These are phyloP conservation scores for Monilinia laxa DNA, from an alignment of 2,329 filamentous ascomycete genomes.

Conservation along the genomic window DNA sequence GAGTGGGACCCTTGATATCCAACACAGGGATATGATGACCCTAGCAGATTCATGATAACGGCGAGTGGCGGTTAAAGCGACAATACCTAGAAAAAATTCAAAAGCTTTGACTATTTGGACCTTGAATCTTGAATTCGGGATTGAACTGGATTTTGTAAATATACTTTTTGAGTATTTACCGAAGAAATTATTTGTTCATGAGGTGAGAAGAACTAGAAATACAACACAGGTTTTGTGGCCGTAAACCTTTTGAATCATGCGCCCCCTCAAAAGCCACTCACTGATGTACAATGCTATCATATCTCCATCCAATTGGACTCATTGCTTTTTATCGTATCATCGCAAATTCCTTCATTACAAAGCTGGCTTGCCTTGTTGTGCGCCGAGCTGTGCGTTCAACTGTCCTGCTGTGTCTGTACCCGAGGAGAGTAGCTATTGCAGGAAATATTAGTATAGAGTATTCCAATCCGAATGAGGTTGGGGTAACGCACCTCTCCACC, in stretches of 20 bases:
- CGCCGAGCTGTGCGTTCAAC: slow-evolving; percentile 36
- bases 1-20: slow-evolving; percentile 17
- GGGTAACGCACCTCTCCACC: slow-evolving; percentile 65
- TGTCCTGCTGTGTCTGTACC: slow-evolving; percentile 31
- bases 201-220: slow-evolving; percentile 41
- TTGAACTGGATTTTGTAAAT: slow-evolving; percentile 12
- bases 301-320: slow-evolving; percentile 23
- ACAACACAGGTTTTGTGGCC: slow-evolving; percentile 36
- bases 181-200: slow-evolving; percentile 27
- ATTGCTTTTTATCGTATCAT: slow-evolving; percentile 23
- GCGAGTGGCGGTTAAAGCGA: slow-evolving; percentile 16
- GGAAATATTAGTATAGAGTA: slow-evolving; percentile 23
- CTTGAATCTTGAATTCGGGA: slow-evolving; percentile 6
- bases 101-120: slow-evolving; percentile 9
- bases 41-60: neutral
- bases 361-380: slow-evolving; percentile 36
- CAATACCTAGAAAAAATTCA: neutral
- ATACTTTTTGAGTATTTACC: slow-evolving; percentile 11
- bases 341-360: slow-evolving; percentile 34
- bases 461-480: neutral
- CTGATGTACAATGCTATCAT: slow-evolving; percentile 36
- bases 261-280: slow-evolving; percentile 29
- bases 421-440: slow-evolving; percentile 33
- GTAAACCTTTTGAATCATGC: slow-evolving; percentile 31
- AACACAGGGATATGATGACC: slow-evolving; percentile 16